phyloP scores from a whole-genome alignment of 805 yeast genomes.

The Barnettozyma botsteinii region DNA sequence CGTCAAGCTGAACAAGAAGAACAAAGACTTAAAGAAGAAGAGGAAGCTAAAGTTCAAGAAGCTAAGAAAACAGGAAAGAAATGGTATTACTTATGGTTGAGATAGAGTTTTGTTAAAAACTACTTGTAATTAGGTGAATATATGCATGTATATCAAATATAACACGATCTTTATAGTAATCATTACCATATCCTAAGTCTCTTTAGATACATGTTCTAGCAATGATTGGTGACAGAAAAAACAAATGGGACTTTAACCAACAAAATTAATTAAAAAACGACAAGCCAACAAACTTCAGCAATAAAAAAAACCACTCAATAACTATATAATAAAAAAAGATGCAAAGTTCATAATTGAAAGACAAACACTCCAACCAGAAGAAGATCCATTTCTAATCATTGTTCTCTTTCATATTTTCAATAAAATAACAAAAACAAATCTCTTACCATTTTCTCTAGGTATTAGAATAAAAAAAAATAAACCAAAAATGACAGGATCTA shows the following conservation, averaged over 20 bases:
- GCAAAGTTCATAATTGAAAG: no score
- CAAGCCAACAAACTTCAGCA: background rate
- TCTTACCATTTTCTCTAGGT: no score
- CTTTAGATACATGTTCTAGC: background rate
- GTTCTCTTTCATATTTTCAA: background rate
- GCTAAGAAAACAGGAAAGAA: slow-evolving; percentile 8
- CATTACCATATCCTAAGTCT: no score
- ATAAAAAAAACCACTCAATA: background rate
- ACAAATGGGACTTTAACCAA: background rate
- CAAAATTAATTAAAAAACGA: background rate
- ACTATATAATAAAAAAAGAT: background rate
- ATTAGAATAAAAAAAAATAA: no score
- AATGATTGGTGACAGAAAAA: background rate
- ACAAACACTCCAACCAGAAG: no score
- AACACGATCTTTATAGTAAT: background rate
- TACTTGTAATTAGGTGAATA: slow-evolving; percentile 1
- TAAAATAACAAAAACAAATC: background rate
- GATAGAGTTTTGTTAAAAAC: slow-evolving; percentile 3
- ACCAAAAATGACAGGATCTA: background rate
- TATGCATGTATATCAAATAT: background rate
- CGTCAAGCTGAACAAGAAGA: slow-evolving; percentile 18
- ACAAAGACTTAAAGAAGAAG: slow-evolving; percentile 11
- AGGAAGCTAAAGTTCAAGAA: background rate
- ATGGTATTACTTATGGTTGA: slow-evolving; percentile 27
- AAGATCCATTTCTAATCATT: background rate